Conservation (phyloP, 768 basidiomycete genomes). For the Pisolithus marmoratus region DNA sequence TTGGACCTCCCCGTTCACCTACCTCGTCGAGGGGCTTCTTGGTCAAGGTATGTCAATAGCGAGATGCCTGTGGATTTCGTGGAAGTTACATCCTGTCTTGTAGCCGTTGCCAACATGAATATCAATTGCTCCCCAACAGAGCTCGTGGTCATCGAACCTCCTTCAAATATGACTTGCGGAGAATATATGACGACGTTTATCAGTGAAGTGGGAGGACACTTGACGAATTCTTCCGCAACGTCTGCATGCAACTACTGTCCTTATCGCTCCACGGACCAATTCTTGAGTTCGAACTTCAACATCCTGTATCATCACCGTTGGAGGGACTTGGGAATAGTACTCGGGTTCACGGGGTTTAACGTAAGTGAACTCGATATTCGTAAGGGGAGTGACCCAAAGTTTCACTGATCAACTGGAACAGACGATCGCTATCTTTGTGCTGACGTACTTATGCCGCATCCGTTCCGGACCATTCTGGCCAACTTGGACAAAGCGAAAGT, state of each 20-base stretch:
- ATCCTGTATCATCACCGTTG: slow-evolving; percentile 51
- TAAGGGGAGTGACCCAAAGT: background rate
- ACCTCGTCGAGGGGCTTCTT: slow-evolving; percentile 41
- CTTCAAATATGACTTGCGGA: slow-evolving; percentile 46
- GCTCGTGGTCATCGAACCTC: slow-evolving; percentile 47
- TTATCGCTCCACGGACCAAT: slow-evolving; percentile 44
- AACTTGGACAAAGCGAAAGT: background rate
- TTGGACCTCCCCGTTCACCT: slow-evolving; percentile 44
- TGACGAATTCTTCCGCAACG: slow-evolving; percentile 49
- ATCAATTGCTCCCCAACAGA: slow-evolving; percentile 50
- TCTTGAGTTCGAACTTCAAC: slow-evolving; percentile 42
- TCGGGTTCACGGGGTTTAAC: slow-evolving; percentile 45
- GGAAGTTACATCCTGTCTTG: background rate
- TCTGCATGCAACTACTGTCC: slow-evolving; percentile 53
- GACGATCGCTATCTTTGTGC: slow-evolving; percentile 23
- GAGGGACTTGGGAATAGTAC: slow-evolving; percentile 50
- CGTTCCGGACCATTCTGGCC: background rate
- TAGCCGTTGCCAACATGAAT: slow-evolving; percentile 37
- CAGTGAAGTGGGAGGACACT: slow-evolving; percentile 45
- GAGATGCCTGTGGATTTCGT: background rate
- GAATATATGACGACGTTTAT: slow-evolving; percentile 50
- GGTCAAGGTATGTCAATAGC: slow-evolving; percentile 19
- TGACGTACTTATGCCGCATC: slow-evolving; percentile 29
- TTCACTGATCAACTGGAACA: slow-evolving; percentile 1
- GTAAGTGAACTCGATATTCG: slow-evolving; percentile 25